phyloP scores from a whole-genome alignment of 2,329 filamentous ascomycete species.

The Peltaster fructicola region DNA sequence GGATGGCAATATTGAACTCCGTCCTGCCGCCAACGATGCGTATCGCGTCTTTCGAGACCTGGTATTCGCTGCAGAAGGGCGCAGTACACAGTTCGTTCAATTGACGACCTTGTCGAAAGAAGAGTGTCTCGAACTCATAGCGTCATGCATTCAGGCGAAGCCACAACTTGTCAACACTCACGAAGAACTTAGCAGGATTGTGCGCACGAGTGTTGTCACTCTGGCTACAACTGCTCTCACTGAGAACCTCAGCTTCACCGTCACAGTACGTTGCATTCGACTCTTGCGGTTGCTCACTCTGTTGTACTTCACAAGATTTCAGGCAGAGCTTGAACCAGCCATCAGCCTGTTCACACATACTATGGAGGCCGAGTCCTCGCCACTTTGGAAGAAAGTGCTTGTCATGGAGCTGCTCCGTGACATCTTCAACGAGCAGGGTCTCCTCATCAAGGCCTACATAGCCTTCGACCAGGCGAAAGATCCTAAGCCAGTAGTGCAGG shows the following conservation, averaged over 20 bases:
- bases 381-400: constrained; percentile 70
- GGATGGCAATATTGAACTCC: constrained; percentile 47
- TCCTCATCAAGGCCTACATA: constrained; percentile 64
- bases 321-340: constrained; percentile 66
- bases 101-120: constrained; percentile 63
- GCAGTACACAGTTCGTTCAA: constrained; percentile 64
- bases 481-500: constrained; percentile 59
- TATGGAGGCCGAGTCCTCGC: constrained; percentile 63
- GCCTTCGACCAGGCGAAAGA: constrained; percentile 59
- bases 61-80: constrained; percentile 70
- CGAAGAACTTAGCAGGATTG: constrained; percentile 60
- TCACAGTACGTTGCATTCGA: constrained; percentile 64
- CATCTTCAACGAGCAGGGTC: constrained; percentile 62
- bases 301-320: constrained; percentile 56
- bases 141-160: constrained; percentile 76
- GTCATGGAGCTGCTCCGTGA: constrained; percentile 84
- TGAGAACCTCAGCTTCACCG: constrained; percentile 61
- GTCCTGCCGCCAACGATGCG: constrained; percentile 67
- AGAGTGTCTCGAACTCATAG: constrained; percentile 79
- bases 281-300: constrained; percentile 70
- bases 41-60: constrained; percentile 80
- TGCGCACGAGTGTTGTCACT: constrained; percentile 65
- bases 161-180: constrained; percentile 62
- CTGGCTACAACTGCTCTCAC: constrained; percentile 62
- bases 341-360: constrained; percentile 68